Conservation (phyloP, 225 moss, liverwort and hornwort species). For the Thuidium tamariscinum region DNA sequence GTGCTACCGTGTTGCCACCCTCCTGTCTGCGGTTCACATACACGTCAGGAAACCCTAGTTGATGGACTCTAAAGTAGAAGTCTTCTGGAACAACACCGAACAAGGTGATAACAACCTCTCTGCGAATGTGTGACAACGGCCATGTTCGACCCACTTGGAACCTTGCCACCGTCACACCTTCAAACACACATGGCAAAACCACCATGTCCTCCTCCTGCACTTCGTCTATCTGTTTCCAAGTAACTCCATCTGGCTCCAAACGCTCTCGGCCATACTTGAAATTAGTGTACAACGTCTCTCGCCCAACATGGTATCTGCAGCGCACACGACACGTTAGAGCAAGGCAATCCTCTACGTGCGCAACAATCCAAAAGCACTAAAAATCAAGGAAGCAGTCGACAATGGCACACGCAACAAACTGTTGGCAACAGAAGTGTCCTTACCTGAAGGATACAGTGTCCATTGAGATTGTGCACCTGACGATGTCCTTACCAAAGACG, state of each 20-base stretch:
- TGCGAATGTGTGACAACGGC: neutral
- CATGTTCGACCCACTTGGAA: neutral
- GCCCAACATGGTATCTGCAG: neutral
- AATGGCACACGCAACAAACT: too few relatives aligned
- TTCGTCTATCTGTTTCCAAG: neutral
- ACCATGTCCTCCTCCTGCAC: neutral
- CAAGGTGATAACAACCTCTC: neutral
- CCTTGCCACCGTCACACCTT: neutral
- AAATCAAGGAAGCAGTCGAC: neutral
- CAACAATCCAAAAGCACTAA: too few relatives aligned
- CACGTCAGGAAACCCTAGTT: fast-evolving
- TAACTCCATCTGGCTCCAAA: fast-evolving
- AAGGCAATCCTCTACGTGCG: too few relatives aligned
- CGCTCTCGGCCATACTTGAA: neutral
- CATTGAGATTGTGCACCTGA: too few relatives aligned
- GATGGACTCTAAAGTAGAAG: fast-evolving
- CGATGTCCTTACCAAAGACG: too few relatives aligned
- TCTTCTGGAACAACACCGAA: neutral
- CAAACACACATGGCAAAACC: neutral
- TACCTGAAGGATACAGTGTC: too few relatives aligned
- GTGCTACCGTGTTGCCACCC: neutral
- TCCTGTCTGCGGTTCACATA: neutral
- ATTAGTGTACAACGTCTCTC: neutral
- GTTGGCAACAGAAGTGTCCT: too few relatives aligned
- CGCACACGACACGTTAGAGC: fast-evolving